A percentile compares a stretch with the other conserved stretches of the same genome.
phyloP scores from a whole-genome alignment of 495 filamentous ascomycete genomes.

The Penicillium paxilli region DNA sequence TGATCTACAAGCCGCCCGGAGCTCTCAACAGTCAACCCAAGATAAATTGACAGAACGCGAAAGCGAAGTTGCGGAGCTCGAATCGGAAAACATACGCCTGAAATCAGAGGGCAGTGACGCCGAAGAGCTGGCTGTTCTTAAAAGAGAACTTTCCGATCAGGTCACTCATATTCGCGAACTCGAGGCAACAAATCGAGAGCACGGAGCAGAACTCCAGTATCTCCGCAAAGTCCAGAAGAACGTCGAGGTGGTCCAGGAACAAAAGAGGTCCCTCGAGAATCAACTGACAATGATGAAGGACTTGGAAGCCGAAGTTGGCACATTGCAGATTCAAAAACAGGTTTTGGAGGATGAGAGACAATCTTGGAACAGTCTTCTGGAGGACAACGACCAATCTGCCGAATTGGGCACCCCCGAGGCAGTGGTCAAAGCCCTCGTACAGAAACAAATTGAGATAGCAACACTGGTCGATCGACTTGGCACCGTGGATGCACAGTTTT shows the following conservation, averaged over 20 bases:
- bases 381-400: conserved; percentile 60
- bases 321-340: conserved; percentile 78
- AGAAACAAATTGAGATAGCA: conserved; percentile 76
- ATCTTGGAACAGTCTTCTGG: conserved; percentile 84
- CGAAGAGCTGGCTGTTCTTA: conserved; percentile 78
- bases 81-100: conserved; percentile 77
- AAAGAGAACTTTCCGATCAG: conserved; percentile 84
- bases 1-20: conserved; percentile 65
- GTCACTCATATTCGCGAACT: conserved; percentile 83
- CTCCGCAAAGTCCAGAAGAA: conserved; percentile 77
- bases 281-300: conserved; percentile 74
- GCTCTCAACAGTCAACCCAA: conserved; percentile 63
- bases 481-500: conserved; percentile 71
- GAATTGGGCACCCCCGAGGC: conserved; percentile 87
- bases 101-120: conserved; percentile 84
- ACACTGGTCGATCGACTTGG: conserved; percentile 77
- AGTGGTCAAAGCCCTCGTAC: conserved; percentile 80
- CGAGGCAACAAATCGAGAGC: conserved; percentile 78
- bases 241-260: conserved; percentile 92
- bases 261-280: conserved; percentile 81
- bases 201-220: conserved; percentile 75
- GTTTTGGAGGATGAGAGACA: conserved; percentile 83
- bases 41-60: conserved; percentile 67
- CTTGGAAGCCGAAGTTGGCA: conserved; percentile 71
- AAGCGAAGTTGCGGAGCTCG: conserved; percentile 65